Percentiles rank a stretch among this genome's conserved stretches.
Evolutionary conservation across 306 rosid species (phyloP).

Genomic region (Cucurbita pepo): DNA sequence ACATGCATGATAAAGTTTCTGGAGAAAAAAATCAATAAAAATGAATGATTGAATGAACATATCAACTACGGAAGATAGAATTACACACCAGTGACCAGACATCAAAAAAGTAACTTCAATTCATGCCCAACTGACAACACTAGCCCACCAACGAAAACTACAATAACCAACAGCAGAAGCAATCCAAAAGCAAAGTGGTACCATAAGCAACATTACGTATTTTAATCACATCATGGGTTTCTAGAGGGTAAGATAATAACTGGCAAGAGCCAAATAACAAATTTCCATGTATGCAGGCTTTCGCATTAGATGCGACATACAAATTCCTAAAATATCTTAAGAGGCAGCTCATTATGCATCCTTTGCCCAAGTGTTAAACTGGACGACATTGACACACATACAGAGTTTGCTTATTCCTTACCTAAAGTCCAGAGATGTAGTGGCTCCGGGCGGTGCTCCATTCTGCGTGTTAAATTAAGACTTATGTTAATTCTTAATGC

Average conservation of each 20-base stretch:
- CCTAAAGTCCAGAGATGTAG: slow-evolving; percentile 37
- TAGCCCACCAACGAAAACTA: neutral
- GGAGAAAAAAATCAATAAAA: slow-evolving; percentile 15
- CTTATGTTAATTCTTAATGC: neutral
- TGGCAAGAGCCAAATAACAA: neutral
- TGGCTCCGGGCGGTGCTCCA: slow-evolving; percentile 16
- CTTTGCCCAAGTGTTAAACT: neutral
- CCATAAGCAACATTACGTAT: neutral
- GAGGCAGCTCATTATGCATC: neutral
- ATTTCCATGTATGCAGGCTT: neutral
- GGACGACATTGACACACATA: neutral
- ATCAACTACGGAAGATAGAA: neutral
- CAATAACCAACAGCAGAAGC: neutral
- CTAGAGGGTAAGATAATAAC: neutral
- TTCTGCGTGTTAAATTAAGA: slow-evolving; percentile 19
- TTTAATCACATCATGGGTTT: neutral
- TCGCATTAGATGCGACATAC: neutral
- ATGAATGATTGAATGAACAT: neutral
- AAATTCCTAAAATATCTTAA: neutral
- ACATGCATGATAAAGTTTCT: slow-evolving; percentile 73
- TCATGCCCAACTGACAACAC: neutral
- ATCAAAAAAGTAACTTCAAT: neutral
- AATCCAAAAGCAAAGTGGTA: neutral
- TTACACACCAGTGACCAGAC: neutral
- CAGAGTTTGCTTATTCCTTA: slow-evolving; percentile 1